Base-by-base conservation (phyloP, 2,329 filamentous ascomycete species). In the Trichophyton verrucosum region DNA sequence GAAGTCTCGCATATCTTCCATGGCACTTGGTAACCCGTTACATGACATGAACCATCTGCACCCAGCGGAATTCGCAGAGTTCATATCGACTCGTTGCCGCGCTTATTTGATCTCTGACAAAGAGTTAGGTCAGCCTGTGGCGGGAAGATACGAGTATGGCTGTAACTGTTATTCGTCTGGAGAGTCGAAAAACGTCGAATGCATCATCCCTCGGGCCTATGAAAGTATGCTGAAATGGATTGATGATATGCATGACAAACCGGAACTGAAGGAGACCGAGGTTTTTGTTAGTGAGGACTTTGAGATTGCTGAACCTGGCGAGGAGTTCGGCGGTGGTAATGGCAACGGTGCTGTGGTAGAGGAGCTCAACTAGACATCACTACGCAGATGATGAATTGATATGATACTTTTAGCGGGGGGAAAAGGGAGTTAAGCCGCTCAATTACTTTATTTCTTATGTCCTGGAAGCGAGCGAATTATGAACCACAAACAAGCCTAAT, bases 121-220 rank as follows among this genome's bases (percentile, higher is more conserved):
- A 3, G 78, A 81, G 0, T 66, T 81, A 0, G 81, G 81, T 46
- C 77, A 74, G 1, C 79, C 80, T 1, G 71, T 89, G 5, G 75
- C 80, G 0, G 80, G 81, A 0, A 75, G 81, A 1, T 68, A 76
- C 1, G 80, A 81, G 8, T 76, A 81, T 49, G 86, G 86, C 3
- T 87, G 83, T 64, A 86, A 87, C 3, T 80, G 84, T 63, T 87
- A 86, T 72, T 86, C 86, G n/a, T 81, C 85, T 1, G 86, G 86
- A 2, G 83, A 87, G 63, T 66, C 73, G 0, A 69, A 77, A 38
- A 77, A 83, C 67, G 75, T 75, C 6, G 88, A 95, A 70, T 76
- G 77, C 42, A 80, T 89, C 63, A 78, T 91, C 59, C 76, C 86
- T 11, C 71, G 70, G 9, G 80, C 81, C 0, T 80, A 82, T 64